Conservation (phyloP, 2,329 filamentous ascomycete species). For the Hansfordia pulvinata region DNA sequence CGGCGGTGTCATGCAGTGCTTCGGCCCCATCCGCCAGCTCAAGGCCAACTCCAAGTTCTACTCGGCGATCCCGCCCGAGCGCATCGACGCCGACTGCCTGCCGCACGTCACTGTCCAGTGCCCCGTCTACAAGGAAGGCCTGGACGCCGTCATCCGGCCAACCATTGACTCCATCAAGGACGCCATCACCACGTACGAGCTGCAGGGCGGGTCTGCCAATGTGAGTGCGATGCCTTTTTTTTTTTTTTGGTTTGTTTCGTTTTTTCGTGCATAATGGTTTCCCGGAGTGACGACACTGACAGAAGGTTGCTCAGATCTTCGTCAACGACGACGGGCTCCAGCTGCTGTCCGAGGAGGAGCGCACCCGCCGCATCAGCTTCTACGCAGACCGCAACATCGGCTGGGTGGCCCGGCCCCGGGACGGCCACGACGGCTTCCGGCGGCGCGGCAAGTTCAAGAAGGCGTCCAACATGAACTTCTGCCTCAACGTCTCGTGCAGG, state of each 20-base stretch:
- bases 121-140: conserved; percentile 78
- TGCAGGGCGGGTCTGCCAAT: conserved; percentile 66
- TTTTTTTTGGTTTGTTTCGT: too few species aligned
- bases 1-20: conserved; percentile 60
- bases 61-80: conserved; percentile 55
- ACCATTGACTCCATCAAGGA: conserved; percentile 68
- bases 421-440: conserved; percentile 48
- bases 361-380: conserved; percentile 50
- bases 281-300: too few species aligned
- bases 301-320: too few species aligned
- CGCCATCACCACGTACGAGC: conserved; percentile 63
- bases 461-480: conserved; percentile 66
- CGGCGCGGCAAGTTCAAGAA: conserved; percentile 55
- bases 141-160: conserved; percentile 60
- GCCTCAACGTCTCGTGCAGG: conserved; percentile 43
- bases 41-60: conserved; percentile 69
- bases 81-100: conserved; percentile 41
- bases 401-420: conserved; percentile 52
- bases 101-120: conserved; percentile 75
- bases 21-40: conserved; percentile 64
- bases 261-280: too few species aligned
- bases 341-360: conserved; percentile 47
- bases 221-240: too few species aligned
- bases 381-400: conserved; percentile 57
- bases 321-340: conserved; percentile 66